These are phyloP conservation scores for Diaporthe sp. DNA, from an alignment of 2,329 filamentous ascomycete species.

Conservation along the genomic window DNA sequence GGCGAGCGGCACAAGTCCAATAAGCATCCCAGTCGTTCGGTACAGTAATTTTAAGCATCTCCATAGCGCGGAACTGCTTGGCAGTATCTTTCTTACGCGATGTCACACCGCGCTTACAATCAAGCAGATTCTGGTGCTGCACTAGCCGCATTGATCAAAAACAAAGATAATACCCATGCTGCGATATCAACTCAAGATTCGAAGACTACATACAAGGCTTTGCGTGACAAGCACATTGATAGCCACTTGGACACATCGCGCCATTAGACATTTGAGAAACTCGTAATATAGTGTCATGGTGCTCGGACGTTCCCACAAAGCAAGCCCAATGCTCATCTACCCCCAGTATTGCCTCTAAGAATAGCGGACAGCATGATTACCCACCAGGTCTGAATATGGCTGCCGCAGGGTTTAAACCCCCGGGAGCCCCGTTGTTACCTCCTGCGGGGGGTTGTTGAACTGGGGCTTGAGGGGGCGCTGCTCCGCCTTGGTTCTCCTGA, in stretches of 20 bases:
- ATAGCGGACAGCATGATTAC: neutral
- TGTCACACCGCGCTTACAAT: neutral
- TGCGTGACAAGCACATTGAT: neutral
- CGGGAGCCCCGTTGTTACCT: neutral
- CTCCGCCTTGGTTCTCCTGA: neutral
- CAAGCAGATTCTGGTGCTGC: neutral
- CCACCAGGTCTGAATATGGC: neutral
- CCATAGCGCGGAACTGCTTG: neutral
- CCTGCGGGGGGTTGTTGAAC: neutral
- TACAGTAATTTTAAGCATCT: neutral
- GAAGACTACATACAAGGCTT: neutral
- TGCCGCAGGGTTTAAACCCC: neutral
- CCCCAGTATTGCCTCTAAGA: neutral
- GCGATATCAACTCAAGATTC: too few species aligned
- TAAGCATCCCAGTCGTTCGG: neutral
- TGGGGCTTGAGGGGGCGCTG: neutral
- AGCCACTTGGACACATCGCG: too few species aligned
- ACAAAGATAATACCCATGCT: neutral
- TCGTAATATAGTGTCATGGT: neutral
- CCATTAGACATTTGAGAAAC: neutral
- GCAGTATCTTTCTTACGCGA: neutral
- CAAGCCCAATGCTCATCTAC: neutral
- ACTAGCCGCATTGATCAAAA: too few species aligned
- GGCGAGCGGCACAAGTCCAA: neutral
- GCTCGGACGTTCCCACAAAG: neutral